These are phyloP conservation scores for Mucuna pruriens DNA, from an alignment of 306 rosid species.

Conservation along the genomic window DNA sequence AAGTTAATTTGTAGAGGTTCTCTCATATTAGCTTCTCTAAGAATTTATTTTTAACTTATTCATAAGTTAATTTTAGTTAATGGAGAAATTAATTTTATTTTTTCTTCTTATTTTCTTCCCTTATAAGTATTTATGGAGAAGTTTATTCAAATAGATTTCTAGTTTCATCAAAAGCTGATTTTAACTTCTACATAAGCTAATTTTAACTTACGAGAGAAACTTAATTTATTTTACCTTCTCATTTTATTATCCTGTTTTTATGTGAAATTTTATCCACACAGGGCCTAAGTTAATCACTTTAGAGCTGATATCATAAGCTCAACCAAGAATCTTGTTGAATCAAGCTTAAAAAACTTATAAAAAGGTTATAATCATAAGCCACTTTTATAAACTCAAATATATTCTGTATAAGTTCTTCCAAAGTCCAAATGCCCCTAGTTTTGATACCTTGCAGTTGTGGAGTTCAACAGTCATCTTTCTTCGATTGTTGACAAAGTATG, in stretches of 20 bases:
- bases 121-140: too few species aligned
- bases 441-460: slow-evolving; percentile 84
- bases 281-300: background rate
- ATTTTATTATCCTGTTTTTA: background rate
- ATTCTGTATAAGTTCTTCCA: background rate
- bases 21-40: too few species aligned
- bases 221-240: background rate
- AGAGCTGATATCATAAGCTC: background rate
- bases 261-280: background rate
- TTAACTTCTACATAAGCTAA: too few species aligned
- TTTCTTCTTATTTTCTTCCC: too few species aligned
- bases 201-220: background rate
- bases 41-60: too few species aligned
- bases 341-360: background rate
- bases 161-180: too few species aligned
- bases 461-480: slow-evolving; percentile 76
- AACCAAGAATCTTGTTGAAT: background rate
- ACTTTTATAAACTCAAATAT: background rate
- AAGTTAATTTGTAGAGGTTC: too few species aligned
- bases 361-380: background rate
- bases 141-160: too few species aligned
- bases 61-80: too few species aligned
- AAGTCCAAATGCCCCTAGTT: background rate
- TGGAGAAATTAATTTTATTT: too few species aligned
- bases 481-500: slow-evolving; percentile 77